phyloP scores from a whole-genome alignment of 2,329 filamentous ascomycete genomes.

The Talaromyces sp. region DNA sequence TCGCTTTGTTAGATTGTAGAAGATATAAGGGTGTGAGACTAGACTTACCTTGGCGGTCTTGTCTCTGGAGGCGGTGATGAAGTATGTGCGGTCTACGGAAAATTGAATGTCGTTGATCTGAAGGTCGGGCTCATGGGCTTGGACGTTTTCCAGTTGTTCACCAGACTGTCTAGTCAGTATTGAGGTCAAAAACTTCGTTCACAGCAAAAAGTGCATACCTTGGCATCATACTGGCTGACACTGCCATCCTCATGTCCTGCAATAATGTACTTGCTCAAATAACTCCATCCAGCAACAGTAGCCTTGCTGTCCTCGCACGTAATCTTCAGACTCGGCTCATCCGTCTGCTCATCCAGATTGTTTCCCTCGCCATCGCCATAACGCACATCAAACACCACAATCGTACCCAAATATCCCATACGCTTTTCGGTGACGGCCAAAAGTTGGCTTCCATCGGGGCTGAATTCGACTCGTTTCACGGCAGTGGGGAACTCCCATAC shows the following conservation, averaged over 20 bases:
- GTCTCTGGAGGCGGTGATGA: constrained; percentile 97
- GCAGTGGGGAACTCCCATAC: constrained; percentile 96
- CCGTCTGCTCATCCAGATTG: constrained; percentile 70
- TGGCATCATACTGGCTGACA: constrained; percentile 84
- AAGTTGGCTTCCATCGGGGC: constrained; percentile 83
- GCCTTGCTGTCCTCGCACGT: constrained; percentile 95
- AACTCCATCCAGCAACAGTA: constrained; percentile 95
- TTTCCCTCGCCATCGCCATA: constrained; percentile 58
- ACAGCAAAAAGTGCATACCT: constrained; percentile 50
- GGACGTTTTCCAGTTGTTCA: constrained; percentile 74
- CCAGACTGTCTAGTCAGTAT: constrained; percentile 56
- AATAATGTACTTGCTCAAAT: constrained; percentile 92
- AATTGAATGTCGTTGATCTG: constrained; percentile 93
- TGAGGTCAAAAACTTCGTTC: not conserved
- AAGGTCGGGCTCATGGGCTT: constrained; percentile 78
- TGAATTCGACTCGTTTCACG: constrained; percentile 97
- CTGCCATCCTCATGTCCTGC: constrained; percentile 95
- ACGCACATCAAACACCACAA: constrained; percentile 86
- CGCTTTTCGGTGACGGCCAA: constrained; percentile 97
- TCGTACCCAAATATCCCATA: constrained; percentile 92
- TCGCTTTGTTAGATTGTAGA: not conserved
- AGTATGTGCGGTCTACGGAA: constrained; percentile 90
- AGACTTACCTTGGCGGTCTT: constrained; percentile 79
- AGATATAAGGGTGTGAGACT: constrained; percentile 16
- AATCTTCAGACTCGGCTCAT: constrained; percentile 80